phyloP scores from a whole-genome alignment of 2,329 filamentous ascomycete genomes.

The Albifimbria verrucaria region DNA sequence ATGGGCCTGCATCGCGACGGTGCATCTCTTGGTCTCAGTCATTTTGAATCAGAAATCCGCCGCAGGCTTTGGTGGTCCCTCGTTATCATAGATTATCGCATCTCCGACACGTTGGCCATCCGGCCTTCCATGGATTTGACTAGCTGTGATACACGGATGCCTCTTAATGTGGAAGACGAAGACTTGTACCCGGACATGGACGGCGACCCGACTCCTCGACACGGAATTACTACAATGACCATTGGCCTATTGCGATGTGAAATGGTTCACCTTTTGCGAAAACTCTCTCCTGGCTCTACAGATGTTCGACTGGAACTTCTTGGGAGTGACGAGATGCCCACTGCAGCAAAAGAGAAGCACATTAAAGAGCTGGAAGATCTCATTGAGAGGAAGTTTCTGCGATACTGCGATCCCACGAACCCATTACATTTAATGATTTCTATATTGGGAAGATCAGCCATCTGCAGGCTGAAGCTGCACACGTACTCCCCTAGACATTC shows the following conservation, averaged over 20 bases:
- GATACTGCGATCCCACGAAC: neutral
- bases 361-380: neutral
- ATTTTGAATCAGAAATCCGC: constrained; percentile 54
- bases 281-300: neutral
- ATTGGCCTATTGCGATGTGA: neutral
- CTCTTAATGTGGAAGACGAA: constrained; percentile 49
- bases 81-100: constrained; percentile 50
- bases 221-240: constrained; percentile 34
- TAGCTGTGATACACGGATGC: constrained; percentile 40
- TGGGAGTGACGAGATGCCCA: neutral
- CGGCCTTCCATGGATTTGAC: constrained; percentile 34
- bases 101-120: constrained; percentile 47
- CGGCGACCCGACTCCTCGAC: constrained; percentile 20
- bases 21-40: constrained; percentile 21
- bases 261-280: neutral
- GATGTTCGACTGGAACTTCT: neutral
- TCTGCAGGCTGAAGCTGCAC: neutral
- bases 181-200: constrained; percentile 36
- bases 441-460: neutral
- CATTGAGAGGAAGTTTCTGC: neutral
- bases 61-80: constrained; percentile 59
- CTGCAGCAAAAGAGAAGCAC: neutral
- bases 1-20: constrained; percentile 36
- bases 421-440: neutral
- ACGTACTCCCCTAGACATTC: neutral